These are phyloP conservation scores for Ascochyta lentis DNA, from an alignment of 2,329 filamentous ascomycete genomes.

Conservation along the genomic window DNA sequence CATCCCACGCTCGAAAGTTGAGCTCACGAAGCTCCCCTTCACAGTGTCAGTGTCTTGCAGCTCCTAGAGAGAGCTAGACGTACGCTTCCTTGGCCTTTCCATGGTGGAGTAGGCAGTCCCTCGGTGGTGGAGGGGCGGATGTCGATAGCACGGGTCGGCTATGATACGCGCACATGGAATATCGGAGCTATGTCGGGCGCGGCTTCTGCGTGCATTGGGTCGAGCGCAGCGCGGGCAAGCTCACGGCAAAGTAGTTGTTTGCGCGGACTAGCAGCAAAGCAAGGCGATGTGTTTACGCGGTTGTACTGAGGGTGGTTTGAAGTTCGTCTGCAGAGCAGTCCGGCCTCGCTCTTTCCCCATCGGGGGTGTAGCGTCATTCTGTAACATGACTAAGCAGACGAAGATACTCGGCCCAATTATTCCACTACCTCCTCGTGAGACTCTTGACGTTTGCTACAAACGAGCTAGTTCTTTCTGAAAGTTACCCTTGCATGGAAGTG, in stretches of 20 bases:
- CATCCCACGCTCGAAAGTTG: conserved; percentile 87
- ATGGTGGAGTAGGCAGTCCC: conserved; percentile 48
- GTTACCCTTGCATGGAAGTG: background rate
- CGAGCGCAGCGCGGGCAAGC: conserved; percentile 29
- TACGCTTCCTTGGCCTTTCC: conserved; percentile 60
- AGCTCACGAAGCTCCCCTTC: conserved; percentile 88
- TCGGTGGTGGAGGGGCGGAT: conserved; percentile 44
- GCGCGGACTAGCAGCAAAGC: conserved; percentile 17
- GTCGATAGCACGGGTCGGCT: conserved; percentile 40
- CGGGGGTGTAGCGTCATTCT: conserved; percentile 17
- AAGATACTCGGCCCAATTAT: conserved; percentile 1
- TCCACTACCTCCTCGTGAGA: no score
- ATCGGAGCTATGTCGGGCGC: conserved; percentile 42
- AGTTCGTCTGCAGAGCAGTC: conserved; percentile 29
- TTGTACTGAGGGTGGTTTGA: conserved; percentile 14
- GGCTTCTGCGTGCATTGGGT: conserved; percentile 45
- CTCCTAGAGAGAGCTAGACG: background rate
- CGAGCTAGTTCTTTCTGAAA: background rate
- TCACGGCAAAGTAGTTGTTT: conserved; percentile 28
- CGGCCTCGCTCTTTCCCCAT: conserved; percentile 25
- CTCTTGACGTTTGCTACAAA: background rate
- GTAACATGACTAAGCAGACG: conserved; percentile 2
- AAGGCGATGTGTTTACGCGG: conserved; percentile 3
- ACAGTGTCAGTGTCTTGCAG: conserved; percentile 27
- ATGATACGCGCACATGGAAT: conserved; percentile 47